phyloP scores from a whole-genome alignment of 1,284 basidiomycete genomes.

The Schizopora paradoxa region DNA sequence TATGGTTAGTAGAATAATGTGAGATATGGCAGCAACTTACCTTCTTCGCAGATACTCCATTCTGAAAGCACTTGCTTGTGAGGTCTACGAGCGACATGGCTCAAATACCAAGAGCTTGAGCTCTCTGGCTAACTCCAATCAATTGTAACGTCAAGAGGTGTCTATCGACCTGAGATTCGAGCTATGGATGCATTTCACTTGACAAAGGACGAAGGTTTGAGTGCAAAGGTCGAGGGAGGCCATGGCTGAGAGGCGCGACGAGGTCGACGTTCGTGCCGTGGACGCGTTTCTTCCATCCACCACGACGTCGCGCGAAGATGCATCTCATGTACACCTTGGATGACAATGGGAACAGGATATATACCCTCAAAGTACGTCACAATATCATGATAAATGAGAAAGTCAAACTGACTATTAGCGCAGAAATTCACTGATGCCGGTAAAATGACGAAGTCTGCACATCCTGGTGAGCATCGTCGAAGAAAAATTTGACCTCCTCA shows the following conservation, averaged over 20 bases:
- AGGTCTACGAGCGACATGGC: slow-evolving; percentile 65
- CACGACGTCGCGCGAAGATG: slow-evolving; percentile 45
- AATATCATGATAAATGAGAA: background rate
- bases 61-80: slow-evolving; percentile 66
- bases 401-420: slow-evolving; percentile 11
- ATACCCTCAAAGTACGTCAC: slow-evolving; percentile 80
- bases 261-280: no score
- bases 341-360: slow-evolving; percentile 73
- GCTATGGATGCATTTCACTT: no score
- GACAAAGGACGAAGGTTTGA: no score
- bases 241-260: no score
- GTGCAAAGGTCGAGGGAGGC: no score
- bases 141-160: no score
- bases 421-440: slow-evolving; percentile 82
- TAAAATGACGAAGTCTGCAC: slow-evolving; percentile 87
- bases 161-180: no score
- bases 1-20: slow-evolving; percentile 10
- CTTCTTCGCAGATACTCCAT: slow-evolving; percentile 55
- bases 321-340: slow-evolving; percentile 93
- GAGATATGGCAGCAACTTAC: slow-evolving; percentile 31
- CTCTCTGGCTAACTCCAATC: no score
- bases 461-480: slow-evolving; percentile 69
- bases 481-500: no score
- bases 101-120: no score
- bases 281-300: background rate